A percentile compares a stretch with the other conserved stretches of the same genome.
Conservation (phyloP, 208 protist species). For the Porcisia hertigi region DNA sequence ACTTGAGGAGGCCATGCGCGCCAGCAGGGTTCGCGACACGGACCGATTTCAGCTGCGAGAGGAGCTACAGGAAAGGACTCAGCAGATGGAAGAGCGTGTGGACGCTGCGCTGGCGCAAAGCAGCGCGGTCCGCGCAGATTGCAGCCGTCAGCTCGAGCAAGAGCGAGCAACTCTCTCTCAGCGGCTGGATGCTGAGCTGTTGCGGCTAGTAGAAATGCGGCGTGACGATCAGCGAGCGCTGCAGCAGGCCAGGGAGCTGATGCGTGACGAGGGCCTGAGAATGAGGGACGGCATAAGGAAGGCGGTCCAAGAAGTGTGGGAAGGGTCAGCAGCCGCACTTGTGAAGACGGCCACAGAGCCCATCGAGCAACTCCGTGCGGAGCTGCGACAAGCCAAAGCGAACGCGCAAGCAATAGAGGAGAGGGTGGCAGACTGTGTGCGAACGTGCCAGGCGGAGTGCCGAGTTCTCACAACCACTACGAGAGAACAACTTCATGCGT, state of each 20-base stretch:
- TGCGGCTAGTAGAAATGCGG: constrained; percentile 72
- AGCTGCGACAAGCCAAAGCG: constrained; percentile 37
- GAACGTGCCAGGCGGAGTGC: constrained; percentile 53
- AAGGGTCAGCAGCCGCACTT: constrained; percentile 39
- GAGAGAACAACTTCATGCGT: constrained; percentile 61
- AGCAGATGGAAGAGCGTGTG: constrained; percentile 47
- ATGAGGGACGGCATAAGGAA: constrained; percentile 36
- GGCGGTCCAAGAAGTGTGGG: constrained; percentile 61
- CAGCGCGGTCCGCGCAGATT: constrained; percentile 54
- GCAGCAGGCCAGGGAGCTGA: constrained; percentile 35
- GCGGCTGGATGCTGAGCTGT: constrained; percentile 70
- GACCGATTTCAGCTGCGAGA: constrained; percentile 67
- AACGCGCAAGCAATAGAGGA: constrained; percentile 46
- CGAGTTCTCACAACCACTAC: constrained; percentile 44
- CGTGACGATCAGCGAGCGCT: constrained; percentile 62
- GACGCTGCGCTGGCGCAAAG: constrained; percentile 50
- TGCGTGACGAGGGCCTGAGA: constrained; percentile 36
- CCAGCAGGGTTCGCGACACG: constrained; percentile 44
- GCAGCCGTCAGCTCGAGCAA: constrained; percentile 55
- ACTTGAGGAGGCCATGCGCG: constrained; percentile 51
- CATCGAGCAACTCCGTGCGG: constrained; percentile 38
- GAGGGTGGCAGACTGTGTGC: constrained; percentile 50
- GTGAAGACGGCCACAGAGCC: constrained; percentile 46
- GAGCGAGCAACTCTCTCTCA: constrained; percentile 53
- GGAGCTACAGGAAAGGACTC: constrained; percentile 49